Base-by-base conservation (phyloP, 805 yeast genomes). In the Candida wancherniae region DNA sequence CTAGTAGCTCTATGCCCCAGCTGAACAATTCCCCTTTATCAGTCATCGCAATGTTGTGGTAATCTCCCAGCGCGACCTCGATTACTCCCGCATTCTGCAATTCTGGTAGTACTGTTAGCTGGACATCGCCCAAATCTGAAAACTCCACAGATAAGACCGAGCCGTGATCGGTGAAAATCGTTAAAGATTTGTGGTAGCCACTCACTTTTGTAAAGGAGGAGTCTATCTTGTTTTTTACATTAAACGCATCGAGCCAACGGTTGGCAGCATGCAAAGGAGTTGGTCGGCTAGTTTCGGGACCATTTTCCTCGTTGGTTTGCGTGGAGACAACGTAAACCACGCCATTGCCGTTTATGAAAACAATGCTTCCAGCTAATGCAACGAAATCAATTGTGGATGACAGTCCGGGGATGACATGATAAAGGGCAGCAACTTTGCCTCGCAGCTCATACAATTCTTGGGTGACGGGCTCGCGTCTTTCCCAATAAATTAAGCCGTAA, bases 51-150 rank as follows among this genome's bases (percentile, higher is more conserved):
- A 83, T 45, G 19, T 51, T 63, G 49, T 84, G 94, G 47, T 80
- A 76, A 50, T 84, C 92, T 2, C 90, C 94, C 31, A 77, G 70
- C 1, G 73, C 77, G 2, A 82, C 58, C 3, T 79, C 69, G 5
- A 75, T 63, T 18, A 81, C 67, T 1, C 65, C 63, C 15, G 51
- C 63, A 5, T 68, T 55, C 42, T 74, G 77, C 9, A 75, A 43
- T 26, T 69, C 73, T 1, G 56, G 51, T 8, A 66, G 38, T 1
- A 66, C 36, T 1, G 34, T 28, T 0, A 74, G 73, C 12, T 48
- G 22, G 11, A 31, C 28, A 3, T 34, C 29, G 19, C 40, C 4
- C n/a, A n/a, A n/a, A n/a, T 40, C 24, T 11, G 28, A 22, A 9
- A 51, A 47, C 15, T 50, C 34, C 4, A 77, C 77, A 10, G 70